Evolutionary conservation across 805 yeast species (phyloP).

Genomic region (Cephaloascus albidus): DNA sequence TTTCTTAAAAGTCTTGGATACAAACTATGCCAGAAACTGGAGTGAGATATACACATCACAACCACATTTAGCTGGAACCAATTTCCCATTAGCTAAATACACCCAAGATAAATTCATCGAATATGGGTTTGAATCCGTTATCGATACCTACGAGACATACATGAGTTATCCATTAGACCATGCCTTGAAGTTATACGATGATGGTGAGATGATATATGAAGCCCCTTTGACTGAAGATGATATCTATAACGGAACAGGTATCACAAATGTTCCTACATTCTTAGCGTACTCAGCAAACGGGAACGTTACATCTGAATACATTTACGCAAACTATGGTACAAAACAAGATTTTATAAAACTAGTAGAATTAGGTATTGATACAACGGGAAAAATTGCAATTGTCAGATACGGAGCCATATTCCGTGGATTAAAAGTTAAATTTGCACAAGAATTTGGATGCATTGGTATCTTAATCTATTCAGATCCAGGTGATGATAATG

Average conservation of each 20-base stretch:
- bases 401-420: conserved; percentile 31
- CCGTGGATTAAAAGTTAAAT: conserved; percentile 34
- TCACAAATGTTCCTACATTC: conserved; percentile 29
- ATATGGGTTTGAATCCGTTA: conserved; percentile 23
- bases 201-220: conserved; percentile 17
- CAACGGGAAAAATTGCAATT: conserved; percentile 29
- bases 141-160: conserved; percentile 28
- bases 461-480: conserved; percentile 29
- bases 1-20: conserved; percentile 17
- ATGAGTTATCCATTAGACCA: conserved; percentile 31
- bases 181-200: conserved; percentile 21
- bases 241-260: conserved; percentile 22
- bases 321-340: conserved; percentile 31
- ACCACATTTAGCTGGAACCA: conserved; percentile 34
- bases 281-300: conserved; percentile 37
- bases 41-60: conserved; percentile 27
- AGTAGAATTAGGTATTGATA: conserved; percentile 19
- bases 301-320: conserved; percentile 30
- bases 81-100: conserved; percentile 25
- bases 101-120: conserved; percentile 30
- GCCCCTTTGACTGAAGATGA: conserved; percentile 32
- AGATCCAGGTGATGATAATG: conserved; percentile 33
- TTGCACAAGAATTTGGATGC: conserved; percentile 35
- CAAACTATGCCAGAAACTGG: conserved; percentile 33
- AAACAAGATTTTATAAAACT: conserved; percentile 23